Conservation (phyloP, 345 rosid genomes). For the Eucalyptus curtisii region DNA sequence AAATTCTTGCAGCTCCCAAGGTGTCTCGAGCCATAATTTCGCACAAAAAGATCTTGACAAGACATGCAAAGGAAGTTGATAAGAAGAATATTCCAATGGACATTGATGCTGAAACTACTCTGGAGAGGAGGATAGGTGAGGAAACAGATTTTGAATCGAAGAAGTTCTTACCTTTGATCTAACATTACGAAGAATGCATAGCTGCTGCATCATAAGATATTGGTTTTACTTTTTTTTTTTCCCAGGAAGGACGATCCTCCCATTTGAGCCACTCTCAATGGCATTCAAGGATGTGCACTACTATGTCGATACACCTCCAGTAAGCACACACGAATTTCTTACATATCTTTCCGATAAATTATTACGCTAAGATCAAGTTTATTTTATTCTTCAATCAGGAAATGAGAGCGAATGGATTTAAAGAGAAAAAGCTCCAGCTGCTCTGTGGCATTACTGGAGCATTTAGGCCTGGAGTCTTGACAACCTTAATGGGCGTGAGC, state of each 20-base stretch:
- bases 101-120: neutral
- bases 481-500: slow-evolving; percentile 80
- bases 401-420: slow-evolving; percentile 38
- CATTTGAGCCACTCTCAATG: slow-evolving; percentile 44
- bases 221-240: neutral
- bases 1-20: slow-evolving; percentile 44
- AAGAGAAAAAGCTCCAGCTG: slow-evolving; percentile 39
- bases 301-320: slow-evolving; percentile 54
- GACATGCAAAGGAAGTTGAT: slow-evolving; percentile 24
- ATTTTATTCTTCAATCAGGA: slow-evolving; percentile 18
- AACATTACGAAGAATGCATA: neutral
- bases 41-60: slow-evolving; percentile 28
- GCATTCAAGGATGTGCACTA: slow-evolving; percentile 57
- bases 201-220: neutral
- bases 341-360: neutral
- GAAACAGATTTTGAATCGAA: slow-evolving; percentile 6
- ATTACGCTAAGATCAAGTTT: neutral
- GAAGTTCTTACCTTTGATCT: neutral
- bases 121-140: neutral
- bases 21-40: slow-evolving; percentile 61
- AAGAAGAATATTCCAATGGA: neutral
- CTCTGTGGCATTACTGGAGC: slow-evolving; percentile 54
- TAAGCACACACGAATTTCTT: neutral
- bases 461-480: slow-evolving; percentile 68
- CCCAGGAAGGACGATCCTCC: slow-evolving; percentile 53